phyloP scores from a whole-genome alignment of 1,284 basidiomycete species.

The Heterobasidion annosum region DNA sequence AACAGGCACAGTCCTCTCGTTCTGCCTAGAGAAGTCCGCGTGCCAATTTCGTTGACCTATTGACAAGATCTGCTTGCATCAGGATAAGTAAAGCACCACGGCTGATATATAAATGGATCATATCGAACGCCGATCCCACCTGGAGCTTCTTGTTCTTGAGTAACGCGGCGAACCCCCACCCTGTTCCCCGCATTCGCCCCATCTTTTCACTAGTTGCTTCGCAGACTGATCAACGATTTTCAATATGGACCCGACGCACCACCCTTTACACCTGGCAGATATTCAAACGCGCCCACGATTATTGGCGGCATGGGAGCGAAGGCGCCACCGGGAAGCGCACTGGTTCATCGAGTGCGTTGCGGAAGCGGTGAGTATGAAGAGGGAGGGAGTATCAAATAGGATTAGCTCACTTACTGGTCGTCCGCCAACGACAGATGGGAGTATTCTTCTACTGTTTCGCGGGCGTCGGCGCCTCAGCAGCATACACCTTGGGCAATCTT shows the following conservation, averaged over 20 bases:
- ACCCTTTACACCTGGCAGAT: slow-evolving; percentile 8
- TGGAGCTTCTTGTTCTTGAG: too few species aligned
- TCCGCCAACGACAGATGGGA: slow-evolving; percentile 25
- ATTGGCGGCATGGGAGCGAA: slow-evolving; percentile 40
- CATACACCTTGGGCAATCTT: slow-evolving; percentile 38
- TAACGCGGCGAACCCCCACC: too few species aligned
- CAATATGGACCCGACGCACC: not conserved
- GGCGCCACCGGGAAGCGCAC: slow-evolving; percentile 35
- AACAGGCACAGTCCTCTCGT: too few species aligned
- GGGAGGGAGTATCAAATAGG: not conserved
- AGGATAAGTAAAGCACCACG: too few species aligned
- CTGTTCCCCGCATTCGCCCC: too few species aligned
- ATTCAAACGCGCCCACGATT: slow-evolving; percentile 26
- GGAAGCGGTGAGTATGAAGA: slow-evolving; percentile 33
- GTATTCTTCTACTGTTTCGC: slow-evolving; percentile 39
- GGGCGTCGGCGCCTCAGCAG: slow-evolving; percentile 50
- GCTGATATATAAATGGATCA: too few species aligned
- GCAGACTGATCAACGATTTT: too few species aligned
- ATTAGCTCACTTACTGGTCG: slow-evolving; percentile 9
- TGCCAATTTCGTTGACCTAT: too few species aligned
- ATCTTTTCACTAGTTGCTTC: too few species aligned
- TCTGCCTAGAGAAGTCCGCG: too few species aligned
- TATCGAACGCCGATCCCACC: too few species aligned
- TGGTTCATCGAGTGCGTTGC: slow-evolving; percentile 45
- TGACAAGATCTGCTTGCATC: too few species aligned